Evolutionary conservation across 2,329 filamentous ascomycete species (phyloP).

Genomic region (Conoideocrella luteorostrata): DNA sequence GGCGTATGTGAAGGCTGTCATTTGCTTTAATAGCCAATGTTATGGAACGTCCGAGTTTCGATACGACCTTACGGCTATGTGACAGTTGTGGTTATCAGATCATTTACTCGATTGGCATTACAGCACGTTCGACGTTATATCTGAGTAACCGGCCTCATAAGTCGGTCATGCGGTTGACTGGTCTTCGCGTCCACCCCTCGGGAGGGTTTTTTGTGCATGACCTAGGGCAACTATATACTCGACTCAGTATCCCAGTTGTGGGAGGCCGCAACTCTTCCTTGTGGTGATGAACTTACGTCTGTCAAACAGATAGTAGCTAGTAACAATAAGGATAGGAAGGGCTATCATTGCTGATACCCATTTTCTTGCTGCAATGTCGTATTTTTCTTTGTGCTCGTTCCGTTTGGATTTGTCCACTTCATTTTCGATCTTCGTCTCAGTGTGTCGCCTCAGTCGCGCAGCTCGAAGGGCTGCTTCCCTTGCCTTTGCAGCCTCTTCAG

Average conservation of each 20-base stretch:
- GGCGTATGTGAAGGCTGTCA: too few relatives aligned
- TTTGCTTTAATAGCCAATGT: too few relatives aligned
- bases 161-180: too few relatives aligned
- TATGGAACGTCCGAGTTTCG: too few relatives aligned
- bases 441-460: slow-evolving; percentile 14
- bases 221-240: slow-evolving; percentile 4
- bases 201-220: neutral
- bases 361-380: slow-evolving; percentile 36
- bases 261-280: too few relatives aligned
- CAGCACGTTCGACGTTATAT: too few relatives aligned
- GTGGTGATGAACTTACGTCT: slow-evolving; percentile 32
- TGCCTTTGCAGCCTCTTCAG: slow-evolving; percentile 13
- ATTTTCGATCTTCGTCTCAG: slow-evolving; percentile 13
- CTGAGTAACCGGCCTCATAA: too few relatives aligned
- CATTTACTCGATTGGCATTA: too few relatives aligned
- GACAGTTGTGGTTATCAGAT: too few relatives aligned
- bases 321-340: slow-evolving; percentile 48
- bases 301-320: slow-evolving; percentile 48
- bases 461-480: slow-evolving; percentile 17
- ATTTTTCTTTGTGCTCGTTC: slow-evolving; percentile 35
- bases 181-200: neutral
- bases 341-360: slow-evolving; percentile 44
- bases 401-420: slow-evolving; percentile 14
- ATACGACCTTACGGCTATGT: too few relatives aligned
- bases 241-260: too few relatives aligned